Base-by-base conservation (phyloP, 306 rosid species). In the Rubus parviflorus region DNA sequence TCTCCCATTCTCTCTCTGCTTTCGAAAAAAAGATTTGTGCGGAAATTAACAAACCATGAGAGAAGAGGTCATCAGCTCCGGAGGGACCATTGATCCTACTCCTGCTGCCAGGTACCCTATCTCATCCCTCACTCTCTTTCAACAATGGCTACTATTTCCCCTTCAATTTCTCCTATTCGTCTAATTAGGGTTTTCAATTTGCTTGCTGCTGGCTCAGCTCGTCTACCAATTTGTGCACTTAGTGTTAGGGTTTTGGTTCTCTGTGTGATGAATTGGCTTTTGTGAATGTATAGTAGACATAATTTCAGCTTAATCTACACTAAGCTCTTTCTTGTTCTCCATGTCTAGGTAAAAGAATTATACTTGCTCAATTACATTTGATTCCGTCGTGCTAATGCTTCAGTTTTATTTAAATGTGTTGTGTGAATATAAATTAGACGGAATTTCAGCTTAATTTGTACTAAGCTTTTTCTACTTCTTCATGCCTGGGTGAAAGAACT, bases 61-160 rank as follows among this genome's bases (percentile, higher is more conserved):
- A 78, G 99, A 95, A 77, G 99, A 95, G 85, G 99, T 92, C 19
- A 95, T 92, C 82, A 92, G 97, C 90, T 92, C 97, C 25, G 97
- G 92, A 40, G 99, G 96, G 63, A 88, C 87, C 71, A 61, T 89
- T 76, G 97, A 92, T 85, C 97, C 91, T 58, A 86, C 97, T 60
- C 96, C 97, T 72, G 95, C 98, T 61, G 99, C 97, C 70, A 95
- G 97, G 99, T 91, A 81, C 60, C 1, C 72, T 40, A 25, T 14
- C 40, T 35, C 6, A 30, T 19, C 2, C 22, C 75, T 17, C 48
- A 66, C 56, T 35, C 73, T 52, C n/a, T 48, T 10, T 30, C 35
- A 30, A 30, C 35, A 30, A 30, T 30, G 35, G 35, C 56, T 12
- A 23, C 14, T 41, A 10, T 20, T 68, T 3, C 61, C 54, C 13